Evolutionary conservation across 2,329 filamentous ascomycete species (phyloP).

Genomic region (Phialophora expanda): DNA sequence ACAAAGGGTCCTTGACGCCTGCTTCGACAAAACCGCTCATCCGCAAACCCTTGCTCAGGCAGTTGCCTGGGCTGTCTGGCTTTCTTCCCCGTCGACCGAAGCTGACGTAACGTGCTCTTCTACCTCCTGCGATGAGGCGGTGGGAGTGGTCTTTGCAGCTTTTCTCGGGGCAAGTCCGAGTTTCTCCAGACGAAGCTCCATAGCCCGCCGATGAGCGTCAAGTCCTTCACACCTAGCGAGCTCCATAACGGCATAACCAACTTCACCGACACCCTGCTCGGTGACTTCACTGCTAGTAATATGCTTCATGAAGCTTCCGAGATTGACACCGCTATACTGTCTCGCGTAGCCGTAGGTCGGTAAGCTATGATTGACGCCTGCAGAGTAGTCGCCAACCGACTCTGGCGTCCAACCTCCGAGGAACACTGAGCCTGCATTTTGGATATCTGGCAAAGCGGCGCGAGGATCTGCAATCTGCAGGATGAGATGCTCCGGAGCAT

Average conservation of each 20-base stretch:
- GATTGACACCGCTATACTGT: constrained; percentile 97
- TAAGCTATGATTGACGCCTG: constrained; percentile 94
- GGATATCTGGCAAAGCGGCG: constrained; percentile 74
- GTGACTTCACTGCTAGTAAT: constrained; percentile 94
- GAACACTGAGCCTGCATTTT: constrained; percentile 96
- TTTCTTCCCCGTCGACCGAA: not conserved
- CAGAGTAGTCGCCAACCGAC: constrained; percentile 96
- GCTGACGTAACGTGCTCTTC: not conserved
- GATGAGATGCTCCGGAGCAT: constrained; percentile 96
- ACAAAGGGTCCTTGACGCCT: not conserved
- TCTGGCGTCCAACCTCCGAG: constrained; percentile 96
- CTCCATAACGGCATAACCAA: constrained; percentile 90
- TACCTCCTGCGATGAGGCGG: not conserved
- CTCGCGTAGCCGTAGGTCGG: constrained; percentile 98
- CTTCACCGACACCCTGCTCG: constrained; percentile 79
- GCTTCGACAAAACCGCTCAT: not conserved
- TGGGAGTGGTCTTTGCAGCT: not conserved
- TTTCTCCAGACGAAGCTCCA: constrained; percentile 65
- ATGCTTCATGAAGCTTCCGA: constrained; percentile 95
- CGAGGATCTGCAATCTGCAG: constrained; percentile 82
- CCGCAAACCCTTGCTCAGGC: not conserved
- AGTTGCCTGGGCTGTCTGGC: not conserved
- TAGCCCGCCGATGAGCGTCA: constrained; percentile 83
- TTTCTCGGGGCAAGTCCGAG: constrained; percentile 32
- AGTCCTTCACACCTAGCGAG: constrained; percentile 92